Evolutionary conservation across 441 rosid species (phyloP).

Genomic region (Aquilaria agallochum): DNA sequence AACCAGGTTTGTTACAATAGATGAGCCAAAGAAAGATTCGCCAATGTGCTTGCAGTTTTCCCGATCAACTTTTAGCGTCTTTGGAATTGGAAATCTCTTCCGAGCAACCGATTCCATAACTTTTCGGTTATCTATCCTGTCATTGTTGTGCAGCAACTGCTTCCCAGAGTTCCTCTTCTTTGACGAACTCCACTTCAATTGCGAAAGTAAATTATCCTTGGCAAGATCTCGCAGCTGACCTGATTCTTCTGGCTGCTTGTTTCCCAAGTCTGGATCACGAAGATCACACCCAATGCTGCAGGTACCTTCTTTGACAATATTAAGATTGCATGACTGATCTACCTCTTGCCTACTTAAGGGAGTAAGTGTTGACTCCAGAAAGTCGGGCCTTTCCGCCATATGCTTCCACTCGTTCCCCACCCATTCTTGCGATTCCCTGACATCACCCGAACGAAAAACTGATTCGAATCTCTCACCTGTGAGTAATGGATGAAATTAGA

Average conservation of each 20-base stretch:
- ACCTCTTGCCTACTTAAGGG: constrained; percentile 17
- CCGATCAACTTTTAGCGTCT: constrained; percentile 40
- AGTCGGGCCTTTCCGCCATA: constrained; percentile 37
- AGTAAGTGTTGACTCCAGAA: constrained; percentile 27
- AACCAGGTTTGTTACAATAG: constrained; percentile 49
- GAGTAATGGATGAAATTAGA: constrained; percentile 6
- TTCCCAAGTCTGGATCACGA: constrained; percentile 20
- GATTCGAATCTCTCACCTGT: constrained; percentile 62
- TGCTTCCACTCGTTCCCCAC: constrained; percentile 50
- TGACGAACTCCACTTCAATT: constrained; percentile 54
- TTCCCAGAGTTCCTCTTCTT: constrained; percentile 48
- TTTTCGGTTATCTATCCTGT: constrained; percentile 11
- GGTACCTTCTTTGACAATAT: constrained; percentile 16
- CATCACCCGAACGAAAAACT: constrained; percentile 29
- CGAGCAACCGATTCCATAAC: constrained; percentile 8
- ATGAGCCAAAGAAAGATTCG: constrained; percentile 41
- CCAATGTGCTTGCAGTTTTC: constrained; percentile 67
- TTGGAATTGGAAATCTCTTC: constrained; percentile 23
- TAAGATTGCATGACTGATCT: constrained; percentile 17
- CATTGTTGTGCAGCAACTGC: constrained; percentile 19
- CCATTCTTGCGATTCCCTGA: constrained; percentile 76
- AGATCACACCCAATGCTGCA: constrained; percentile 18
- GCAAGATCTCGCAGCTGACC: constrained; percentile 43
- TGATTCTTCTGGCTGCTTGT: constrained; percentile 15
- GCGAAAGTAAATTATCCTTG: constrained; percentile 48